Evolutionary conservation across 495 filamentous ascomycete species (phyloP).

Genomic region (Penicillium argentinense): DNA sequence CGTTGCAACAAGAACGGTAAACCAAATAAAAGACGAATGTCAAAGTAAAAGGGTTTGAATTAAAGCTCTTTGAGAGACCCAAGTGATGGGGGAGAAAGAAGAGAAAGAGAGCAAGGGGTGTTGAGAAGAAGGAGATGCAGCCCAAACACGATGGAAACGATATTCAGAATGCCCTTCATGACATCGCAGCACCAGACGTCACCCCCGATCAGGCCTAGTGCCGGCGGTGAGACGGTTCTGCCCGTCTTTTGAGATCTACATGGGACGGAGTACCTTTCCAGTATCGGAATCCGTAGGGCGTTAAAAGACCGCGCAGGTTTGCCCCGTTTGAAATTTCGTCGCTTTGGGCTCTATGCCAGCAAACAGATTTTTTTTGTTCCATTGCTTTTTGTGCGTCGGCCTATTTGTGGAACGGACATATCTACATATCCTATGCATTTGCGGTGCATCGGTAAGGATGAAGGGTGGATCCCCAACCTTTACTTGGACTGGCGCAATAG

Average conservation of each 20-base stretch:
- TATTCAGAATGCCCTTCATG: too few species aligned
- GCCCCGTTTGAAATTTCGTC: too few species aligned
- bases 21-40: conserved; percentile 3
- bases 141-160: conserved; percentile 19
- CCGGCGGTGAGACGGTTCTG: conserved; percentile 24
- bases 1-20: conserved; percentile 7
- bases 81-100: conserved; percentile 4
- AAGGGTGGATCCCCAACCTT: conserved; percentile 2
- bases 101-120: conserved; percentile 25
- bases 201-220: conserved; percentile 31
- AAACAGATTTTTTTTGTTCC: too few species aligned
- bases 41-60: conserved; percentile 1
- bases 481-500: conserved; percentile 8
- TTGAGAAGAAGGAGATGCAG: conserved; percentile 17
- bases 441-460: conserved; percentile 6
- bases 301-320: too few species aligned
- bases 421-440: neutral
- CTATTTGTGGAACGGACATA: neutral
- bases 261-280: too few species aligned
- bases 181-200: conserved; percentile 33
- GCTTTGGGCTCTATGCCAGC: too few species aligned
- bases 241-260: conserved; percentile 4
- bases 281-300: too few species aligned
- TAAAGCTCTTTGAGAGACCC: neutral
- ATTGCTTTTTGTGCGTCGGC: conserved; percentile 2